Percentiles rank a stretch among this genome's conserved stretches.
Conservation (phyloP, 2,329 filamentous ascomycete genomes). For the Aspergillus ustus region DNA sequence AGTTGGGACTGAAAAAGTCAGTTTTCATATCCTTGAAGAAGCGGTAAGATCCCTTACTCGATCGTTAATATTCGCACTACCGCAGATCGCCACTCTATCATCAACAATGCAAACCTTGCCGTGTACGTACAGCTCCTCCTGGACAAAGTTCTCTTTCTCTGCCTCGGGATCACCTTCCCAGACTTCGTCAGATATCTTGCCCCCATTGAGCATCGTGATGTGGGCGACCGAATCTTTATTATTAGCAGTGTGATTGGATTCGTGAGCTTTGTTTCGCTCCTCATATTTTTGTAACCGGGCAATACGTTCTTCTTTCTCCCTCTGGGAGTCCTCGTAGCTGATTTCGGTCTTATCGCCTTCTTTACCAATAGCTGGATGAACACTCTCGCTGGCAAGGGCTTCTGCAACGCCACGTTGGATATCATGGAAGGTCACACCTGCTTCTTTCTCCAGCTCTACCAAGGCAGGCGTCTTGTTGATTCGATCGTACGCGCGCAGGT, state of each 20-base stretch:
- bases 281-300: slow-evolving; percentile 39
- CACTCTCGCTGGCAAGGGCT: slow-evolving; percentile 78
- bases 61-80: slow-evolving; percentile 72
- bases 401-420: slow-evolving; percentile 87
- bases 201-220: slow-evolving; percentile 76
- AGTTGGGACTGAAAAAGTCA: slow-evolving; percentile 65
- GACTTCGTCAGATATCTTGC: slow-evolving; percentile 67
- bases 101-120: slow-evolving; percentile 84
- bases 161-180: slow-evolving; percentile 77
- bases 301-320: slow-evolving; percentile 50
- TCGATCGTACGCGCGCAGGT: slow-evolving; percentile 88
- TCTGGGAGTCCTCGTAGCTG: slow-evolving; percentile 38
- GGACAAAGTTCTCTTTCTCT: slow-evolving; percentile 87
- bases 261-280: slow-evolving; percentile 25
- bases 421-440: slow-evolving; percentile 82
- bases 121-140: slow-evolving; percentile 96
- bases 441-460: slow-evolving; percentile 75
- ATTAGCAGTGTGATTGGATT: slow-evolving; percentile 27
- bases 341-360: slow-evolving; percentile 53
- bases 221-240: slow-evolving; percentile 68
- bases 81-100: slow-evolving; percentile 80
- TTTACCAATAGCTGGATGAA: slow-evolving; percentile 56
- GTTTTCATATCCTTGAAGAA: not conserved
- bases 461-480: slow-evolving; percentile 80
- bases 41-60: slow-evolving; percentile 44